These are phyloP conservation scores for Aphanoascus verrucosus DNA, from an alignment of 2,329 filamentous ascomycete species.

Conservation along the genomic window DNA sequence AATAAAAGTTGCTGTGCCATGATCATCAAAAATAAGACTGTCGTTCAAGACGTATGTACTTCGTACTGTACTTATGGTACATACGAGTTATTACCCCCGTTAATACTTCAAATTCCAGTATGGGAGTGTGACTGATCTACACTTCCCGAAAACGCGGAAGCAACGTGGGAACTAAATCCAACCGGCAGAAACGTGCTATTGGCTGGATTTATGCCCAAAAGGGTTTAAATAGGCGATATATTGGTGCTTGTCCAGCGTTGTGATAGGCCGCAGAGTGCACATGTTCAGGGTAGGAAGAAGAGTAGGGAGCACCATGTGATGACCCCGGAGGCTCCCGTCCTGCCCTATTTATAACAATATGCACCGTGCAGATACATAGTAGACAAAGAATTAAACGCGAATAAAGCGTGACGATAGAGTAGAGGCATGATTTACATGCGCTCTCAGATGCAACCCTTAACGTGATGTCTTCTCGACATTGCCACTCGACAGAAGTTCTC, in stretches of 20 bases:
- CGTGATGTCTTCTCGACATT: neutral
- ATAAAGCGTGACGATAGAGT: neutral
- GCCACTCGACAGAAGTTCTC: neutral
- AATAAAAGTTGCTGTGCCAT: neutral
- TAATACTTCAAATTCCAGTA: neutral
- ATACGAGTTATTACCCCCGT: neutral
- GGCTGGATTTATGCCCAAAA: neutral
- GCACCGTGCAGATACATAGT: neutral
- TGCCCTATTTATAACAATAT: neutral
- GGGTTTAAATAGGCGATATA: constrained; percentile 8
- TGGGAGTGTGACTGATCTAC: neutral
- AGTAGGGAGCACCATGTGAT: neutral
- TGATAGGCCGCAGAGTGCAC: neutral
- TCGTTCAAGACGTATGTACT: too few species aligned
- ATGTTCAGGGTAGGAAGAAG: too few species aligned
- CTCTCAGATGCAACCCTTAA: too few species aligned
- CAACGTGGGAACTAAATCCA: constrained; percentile 2
- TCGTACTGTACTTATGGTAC: too few species aligned
- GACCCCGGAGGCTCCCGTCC: neutral
- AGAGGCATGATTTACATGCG: too few species aligned
- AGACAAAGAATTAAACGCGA: neutral
- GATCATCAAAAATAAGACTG: neutral
- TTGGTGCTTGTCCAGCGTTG: neutral
- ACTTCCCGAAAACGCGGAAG: neutral
- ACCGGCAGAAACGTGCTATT: neutral